phyloP scores from a whole-genome alignment of 225 moss, liverwort and hornwort species.

The Sphagnum tenellum region DNA sequence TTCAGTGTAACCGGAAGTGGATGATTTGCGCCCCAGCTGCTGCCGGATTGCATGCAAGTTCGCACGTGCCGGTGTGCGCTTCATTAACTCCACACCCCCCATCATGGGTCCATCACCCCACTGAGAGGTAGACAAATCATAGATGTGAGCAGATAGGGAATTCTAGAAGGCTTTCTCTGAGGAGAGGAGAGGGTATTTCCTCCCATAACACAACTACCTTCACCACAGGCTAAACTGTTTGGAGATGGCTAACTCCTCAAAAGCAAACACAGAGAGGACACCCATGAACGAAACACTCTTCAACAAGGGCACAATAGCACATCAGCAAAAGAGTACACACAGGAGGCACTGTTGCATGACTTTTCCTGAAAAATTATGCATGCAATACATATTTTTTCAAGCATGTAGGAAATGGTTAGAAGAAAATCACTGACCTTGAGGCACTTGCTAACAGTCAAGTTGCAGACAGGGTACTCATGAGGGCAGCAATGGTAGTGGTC shows the following conservation, averaged over 20 bases:
- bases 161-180: too few relatives aligned
- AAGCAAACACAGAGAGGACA: too few relatives aligned
- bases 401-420: too few relatives aligned
- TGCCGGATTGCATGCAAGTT: constrained; percentile 28
- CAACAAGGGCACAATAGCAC: background rate
- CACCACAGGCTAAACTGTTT: too few relatives aligned
- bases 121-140: too few relatives aligned
- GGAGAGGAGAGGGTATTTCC: too few relatives aligned
- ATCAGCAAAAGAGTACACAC: background rate
- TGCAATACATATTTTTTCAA: background rate
- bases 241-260: too few relatives aligned
- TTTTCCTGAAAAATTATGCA: background rate
- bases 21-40: constrained; percentile 5
- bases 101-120: constrained; percentile 8
- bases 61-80: constrained; percentile 32
- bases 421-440: constrained; percentile 21
- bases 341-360: background rate
- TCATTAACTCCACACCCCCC: constrained; percentile 33
- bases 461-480: too few relatives aligned
- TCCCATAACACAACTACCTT: too few relatives aligned
- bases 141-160: too few relatives aligned
- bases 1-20: constrained; percentile 8
- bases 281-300: too few relatives aligned
- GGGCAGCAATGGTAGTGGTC: constrained; percentile 54
- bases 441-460: constrained; percentile 9